Evolutionary conservation across 2,329 filamentous ascomycete genomes (phyloP).

Genomic region (Colletotrichum sp.): DNA sequence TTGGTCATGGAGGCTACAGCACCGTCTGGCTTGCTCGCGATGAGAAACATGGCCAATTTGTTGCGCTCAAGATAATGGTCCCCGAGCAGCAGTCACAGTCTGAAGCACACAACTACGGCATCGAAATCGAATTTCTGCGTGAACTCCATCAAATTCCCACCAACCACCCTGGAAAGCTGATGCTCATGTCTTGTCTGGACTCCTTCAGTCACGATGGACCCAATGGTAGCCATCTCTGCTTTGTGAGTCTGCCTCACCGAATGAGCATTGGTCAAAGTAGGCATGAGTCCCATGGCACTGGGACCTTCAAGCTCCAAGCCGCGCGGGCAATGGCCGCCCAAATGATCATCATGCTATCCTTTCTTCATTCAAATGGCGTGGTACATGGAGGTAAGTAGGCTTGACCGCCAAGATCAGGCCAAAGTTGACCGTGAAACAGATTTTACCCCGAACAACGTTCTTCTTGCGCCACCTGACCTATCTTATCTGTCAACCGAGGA

Average conservation of each 20-base stretch:
- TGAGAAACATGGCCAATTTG: accelerated
- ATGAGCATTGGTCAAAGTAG: background rate
- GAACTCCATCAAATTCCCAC: background rate
- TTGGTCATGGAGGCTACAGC: background rate
- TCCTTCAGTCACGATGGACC: background rate
- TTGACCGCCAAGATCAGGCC: no score
- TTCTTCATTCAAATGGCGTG: background rate
- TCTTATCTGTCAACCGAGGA: accelerated
- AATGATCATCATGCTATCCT: accelerated
- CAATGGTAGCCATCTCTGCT: background rate
- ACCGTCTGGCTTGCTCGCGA: background rate
- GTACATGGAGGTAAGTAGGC: background rate
- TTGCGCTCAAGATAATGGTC: background rate
- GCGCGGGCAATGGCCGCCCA: background rate
- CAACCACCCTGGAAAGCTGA: accelerated
- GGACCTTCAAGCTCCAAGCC: accelerated
- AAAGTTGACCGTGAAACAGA: background rate
- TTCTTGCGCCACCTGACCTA: background rate
- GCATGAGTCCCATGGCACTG: accelerated
- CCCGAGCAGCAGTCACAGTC: background rate
- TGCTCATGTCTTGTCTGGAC: background rate
- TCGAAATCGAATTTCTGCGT: background rate
- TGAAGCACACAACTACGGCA: background rate
- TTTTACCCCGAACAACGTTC: background rate
- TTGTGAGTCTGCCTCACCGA: background rate